phyloP scores from a whole-genome alignment of 2,329 filamentous ascomycete species.

The Madurella mycetomatis region DNA sequence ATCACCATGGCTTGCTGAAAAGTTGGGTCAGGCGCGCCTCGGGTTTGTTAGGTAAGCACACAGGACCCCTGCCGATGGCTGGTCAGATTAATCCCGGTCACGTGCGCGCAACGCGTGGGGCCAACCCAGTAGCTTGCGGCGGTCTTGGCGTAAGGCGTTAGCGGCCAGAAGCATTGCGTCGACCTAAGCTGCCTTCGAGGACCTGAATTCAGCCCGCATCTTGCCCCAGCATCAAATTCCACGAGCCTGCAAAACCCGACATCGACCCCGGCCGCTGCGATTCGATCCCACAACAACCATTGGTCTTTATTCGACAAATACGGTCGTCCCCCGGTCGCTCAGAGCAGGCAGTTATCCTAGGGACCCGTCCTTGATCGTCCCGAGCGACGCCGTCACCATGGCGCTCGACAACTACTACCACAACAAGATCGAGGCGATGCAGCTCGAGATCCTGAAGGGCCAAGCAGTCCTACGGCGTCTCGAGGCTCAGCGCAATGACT shows the following conservation, averaged over 20 bases:
- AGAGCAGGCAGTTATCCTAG: no score
- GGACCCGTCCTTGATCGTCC: not conserved
- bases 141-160: slow-evolving; percentile 10
- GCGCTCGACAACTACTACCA: slow-evolving; percentile 99
- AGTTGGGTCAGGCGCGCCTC: no score
- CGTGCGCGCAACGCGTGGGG: slow-evolving; percentile 1
- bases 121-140: not conserved
- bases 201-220: slow-evolving; percentile 3
- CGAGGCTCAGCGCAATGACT: slow-evolving; percentile 97
- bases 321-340: no score
- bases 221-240: not conserved
- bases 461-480: slow-evolving; percentile 91
- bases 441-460: slow-evolving; percentile 99
- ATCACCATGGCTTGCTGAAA: no score
- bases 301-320: not conserved
- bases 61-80: no score
- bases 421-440: slow-evolving; percentile 99
- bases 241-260: not conserved
- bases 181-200: slow-evolving; percentile 26
- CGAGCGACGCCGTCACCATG: slow-evolving; percentile 57
- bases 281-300: not conserved
- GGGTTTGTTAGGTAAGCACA: no score
- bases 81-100: slow-evolving; percentile 3
- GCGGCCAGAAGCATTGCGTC: slow-evolving; percentile 22
- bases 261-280: not conserved